Conservation (phyloP, 2,329 filamentous ascomycete genomes). For the Botrytis tulipae region DNA sequence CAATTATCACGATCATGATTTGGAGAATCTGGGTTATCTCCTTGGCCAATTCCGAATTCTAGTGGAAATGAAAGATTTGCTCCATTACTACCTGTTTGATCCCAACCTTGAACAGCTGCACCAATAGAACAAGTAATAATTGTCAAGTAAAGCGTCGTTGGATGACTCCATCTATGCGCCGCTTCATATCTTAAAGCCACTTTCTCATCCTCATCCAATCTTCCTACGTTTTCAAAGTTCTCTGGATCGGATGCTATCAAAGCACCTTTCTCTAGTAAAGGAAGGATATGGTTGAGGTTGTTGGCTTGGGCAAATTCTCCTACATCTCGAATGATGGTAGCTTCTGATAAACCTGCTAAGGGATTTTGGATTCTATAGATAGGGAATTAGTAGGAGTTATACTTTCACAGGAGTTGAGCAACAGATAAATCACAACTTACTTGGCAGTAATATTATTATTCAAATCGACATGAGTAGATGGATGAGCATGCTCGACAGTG, state of each 20-base stretch:
- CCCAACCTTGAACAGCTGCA: constrained; percentile 56
- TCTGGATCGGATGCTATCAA: constrained; percentile 70
- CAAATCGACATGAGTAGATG: constrained; percentile 16
- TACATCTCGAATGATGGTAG: constrained; percentile 52
- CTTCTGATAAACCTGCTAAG: constrained; percentile 53
- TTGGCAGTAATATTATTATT: constrained; percentile 21
- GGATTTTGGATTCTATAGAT: constrained; percentile 45
- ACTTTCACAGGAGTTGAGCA: background rate
- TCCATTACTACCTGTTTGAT: constrained; percentile 47
- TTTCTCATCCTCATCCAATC: constrained; percentile 60
- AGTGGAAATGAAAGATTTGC: constrained; percentile 43
- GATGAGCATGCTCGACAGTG: constrained; percentile 19
- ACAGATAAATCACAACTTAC: constrained; percentile 8
- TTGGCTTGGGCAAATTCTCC: constrained; percentile 61
- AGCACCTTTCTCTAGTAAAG: constrained; percentile 65
- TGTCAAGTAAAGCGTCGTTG: constrained; percentile 61
- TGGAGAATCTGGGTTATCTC: constrained; percentile 16
- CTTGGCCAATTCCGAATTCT: constrained; percentile 49
- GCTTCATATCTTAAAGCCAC: constrained; percentile 59
- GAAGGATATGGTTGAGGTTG: constrained; percentile 56
- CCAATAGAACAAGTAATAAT: constrained; percentile 66
- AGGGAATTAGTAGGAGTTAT: background rate
- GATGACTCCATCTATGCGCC: constrained; percentile 66
- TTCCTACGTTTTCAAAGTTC: constrained; percentile 58
- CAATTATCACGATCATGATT: constrained; percentile 38